Evolutionary conservation across 1,284 basidiomycete genomes (phyloP).

Genomic region (Heliocybe sulcata): DNA sequence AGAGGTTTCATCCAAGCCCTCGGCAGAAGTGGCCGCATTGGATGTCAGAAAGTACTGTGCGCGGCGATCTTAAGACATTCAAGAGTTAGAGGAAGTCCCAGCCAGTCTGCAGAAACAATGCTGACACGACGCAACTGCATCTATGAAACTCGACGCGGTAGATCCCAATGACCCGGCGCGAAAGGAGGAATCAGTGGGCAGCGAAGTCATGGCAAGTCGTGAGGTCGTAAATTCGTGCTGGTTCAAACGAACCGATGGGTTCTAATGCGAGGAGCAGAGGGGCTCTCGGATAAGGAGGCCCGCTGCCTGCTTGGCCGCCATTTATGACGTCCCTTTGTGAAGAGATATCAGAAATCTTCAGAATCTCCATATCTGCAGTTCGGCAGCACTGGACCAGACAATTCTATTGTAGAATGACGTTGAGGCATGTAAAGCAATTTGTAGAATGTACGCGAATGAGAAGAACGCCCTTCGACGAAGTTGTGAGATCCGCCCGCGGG

Average conservation of each 20-base stretch:
- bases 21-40: slow-evolving; percentile 41
- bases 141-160: slow-evolving; percentile 44
- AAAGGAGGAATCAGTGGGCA: slow-evolving; percentile 36
- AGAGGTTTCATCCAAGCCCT: slow-evolving; percentile 27
- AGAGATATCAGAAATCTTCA: not conserved
- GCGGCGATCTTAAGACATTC: slow-evolving; percentile 42
- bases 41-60: slow-evolving; percentile 56
- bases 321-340: not conserved
- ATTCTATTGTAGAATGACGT: not conserved
- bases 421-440: not conserved
- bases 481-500: too few species aligned
- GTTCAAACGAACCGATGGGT: not conserved
- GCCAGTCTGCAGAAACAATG: slow-evolving; percentile 27
- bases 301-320: not conserved
- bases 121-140: slow-evolving; percentile 41
- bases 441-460: not conserved
- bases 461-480: too few species aligned
- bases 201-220: slow-evolving; percentile 28
- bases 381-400: not conserved
- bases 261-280: too few species aligned
- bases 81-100: slow-evolving; percentile 11
- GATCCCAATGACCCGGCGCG: slow-evolving; percentile 34
- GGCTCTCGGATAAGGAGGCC: not conserved
- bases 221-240: slow-evolving; percentile 10
- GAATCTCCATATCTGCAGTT: not conserved